Evolutionary conservation across 257 asterid genomes (phyloP).

Genomic region (Forsythia viridissima): DNA sequence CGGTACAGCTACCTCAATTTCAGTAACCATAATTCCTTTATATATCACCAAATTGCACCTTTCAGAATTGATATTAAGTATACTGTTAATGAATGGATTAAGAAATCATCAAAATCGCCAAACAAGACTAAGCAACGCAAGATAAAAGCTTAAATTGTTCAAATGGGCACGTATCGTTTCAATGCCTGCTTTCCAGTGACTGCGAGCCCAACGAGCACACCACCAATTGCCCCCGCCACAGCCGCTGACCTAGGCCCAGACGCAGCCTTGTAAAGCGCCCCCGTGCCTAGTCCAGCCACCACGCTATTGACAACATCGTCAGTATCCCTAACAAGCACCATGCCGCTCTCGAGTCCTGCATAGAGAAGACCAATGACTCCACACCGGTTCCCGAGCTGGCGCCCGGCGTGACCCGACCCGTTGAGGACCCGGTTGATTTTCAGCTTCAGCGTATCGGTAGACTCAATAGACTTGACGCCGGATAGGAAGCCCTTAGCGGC

Average conservation of each 20-base stretch:
- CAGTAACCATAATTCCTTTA: neutral
- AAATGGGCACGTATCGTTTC: constrained; percentile 52
- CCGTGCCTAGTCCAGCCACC: constrained; percentile 51
- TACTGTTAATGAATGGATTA: neutral
- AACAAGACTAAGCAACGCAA: neutral
- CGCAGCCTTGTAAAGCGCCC: constrained; percentile 52
- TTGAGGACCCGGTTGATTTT: constrained; percentile 71
- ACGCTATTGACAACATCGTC: constrained; percentile 45
- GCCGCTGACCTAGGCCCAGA: constrained; percentile 53
- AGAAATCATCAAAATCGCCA: neutral
- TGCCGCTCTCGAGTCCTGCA: constrained; percentile 85
- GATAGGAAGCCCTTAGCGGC: constrained; percentile 65
- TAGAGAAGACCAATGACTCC: constrained; percentile 82
- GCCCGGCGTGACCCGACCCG: constrained; percentile 75
- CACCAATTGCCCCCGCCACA: constrained; percentile 52
- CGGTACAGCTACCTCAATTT: too few relatives aligned
- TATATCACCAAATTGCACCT: neutral
- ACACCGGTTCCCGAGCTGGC: constrained; percentile 71
- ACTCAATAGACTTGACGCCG: constrained; percentile 68
- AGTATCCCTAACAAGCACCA: constrained; percentile 48
- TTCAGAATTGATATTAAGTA: neutral
- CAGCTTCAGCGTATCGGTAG: constrained; percentile 72
- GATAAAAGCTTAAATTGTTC: neutral
- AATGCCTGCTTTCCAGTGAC: constrained; percentile 46
- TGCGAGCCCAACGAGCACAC: constrained; percentile 42